Evolutionary conservation across 2,329 filamentous ascomycete genomes (phyloP).

Genomic region (Lasiodiplodia sp.): DNA sequence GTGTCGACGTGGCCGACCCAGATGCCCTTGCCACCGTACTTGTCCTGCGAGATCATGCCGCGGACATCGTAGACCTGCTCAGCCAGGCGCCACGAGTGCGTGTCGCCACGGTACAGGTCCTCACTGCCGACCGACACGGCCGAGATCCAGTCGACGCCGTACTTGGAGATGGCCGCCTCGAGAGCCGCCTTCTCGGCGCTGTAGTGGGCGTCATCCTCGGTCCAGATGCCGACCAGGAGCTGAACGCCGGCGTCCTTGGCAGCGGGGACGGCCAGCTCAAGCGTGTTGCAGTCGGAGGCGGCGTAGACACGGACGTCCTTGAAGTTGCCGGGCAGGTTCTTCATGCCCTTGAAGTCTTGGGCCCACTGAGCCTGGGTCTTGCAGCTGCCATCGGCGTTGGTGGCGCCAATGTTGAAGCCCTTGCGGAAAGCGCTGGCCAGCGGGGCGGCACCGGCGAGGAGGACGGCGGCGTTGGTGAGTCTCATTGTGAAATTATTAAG

Average conservation of each 20-base stretch:
- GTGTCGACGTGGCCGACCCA: conserved; percentile 48
- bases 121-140: conserved; percentile 49
- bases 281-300: conserved; percentile 38
- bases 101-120: conserved; percentile 67
- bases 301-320: conserved; percentile 40
- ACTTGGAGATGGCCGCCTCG: conserved; percentile 40
- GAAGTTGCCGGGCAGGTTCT: conserved; percentile 39
- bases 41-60: conserved; percentile 33
- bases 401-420: conserved; percentile 42
- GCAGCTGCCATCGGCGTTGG: conserved; percentile 38
- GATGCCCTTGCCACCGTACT: conserved; percentile 32
- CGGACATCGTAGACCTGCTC: conserved; percentile 42
- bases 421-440: conserved; percentile 43
- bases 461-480: conserved; percentile 13
- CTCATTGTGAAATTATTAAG: conserved; percentile 30
- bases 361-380: conserved; percentile 40
- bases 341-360: conserved; percentile 38
- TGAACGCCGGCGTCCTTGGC: conserved; percentile 46
- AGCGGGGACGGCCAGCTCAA: conserved; percentile 41
- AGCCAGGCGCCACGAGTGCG: conserved; percentile 29
- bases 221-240: conserved; percentile 48
- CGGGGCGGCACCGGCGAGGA: conserved; percentile 37
- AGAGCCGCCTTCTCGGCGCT: conserved; percentile 46
- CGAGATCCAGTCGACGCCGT: conserved; percentile 46
- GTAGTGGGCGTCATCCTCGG: conserved; percentile 40